These are phyloP conservation scores for Colletotrichum sp. DNA, from an alignment of 2,329 filamentous ascomycete genomes.

Conservation along the genomic window DNA sequence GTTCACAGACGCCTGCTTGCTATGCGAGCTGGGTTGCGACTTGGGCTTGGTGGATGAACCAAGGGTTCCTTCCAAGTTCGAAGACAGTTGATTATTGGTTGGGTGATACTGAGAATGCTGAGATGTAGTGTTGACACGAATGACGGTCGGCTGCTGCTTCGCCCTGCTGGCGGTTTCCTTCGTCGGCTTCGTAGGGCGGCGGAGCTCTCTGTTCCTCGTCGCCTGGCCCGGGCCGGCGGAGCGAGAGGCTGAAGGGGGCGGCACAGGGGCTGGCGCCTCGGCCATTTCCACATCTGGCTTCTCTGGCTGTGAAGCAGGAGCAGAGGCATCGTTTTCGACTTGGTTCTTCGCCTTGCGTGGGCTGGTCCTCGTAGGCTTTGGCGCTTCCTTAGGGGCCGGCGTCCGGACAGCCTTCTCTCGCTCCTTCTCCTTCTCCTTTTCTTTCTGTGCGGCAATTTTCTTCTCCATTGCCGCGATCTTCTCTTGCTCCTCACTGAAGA, in stretches of 20 bases:
- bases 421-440: constrained; percentile 44
- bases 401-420: constrained; percentile 24
- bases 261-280: constrained; percentile 58
- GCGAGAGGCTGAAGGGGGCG: constrained; percentile 64
- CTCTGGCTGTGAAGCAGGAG: constrained; percentile 26
- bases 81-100: constrained; percentile 60
- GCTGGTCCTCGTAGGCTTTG: constrained; percentile 52
- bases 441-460: constrained; percentile 56
- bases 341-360: constrained; percentile 53
- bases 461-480: constrained; percentile 57
- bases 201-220: constrained; percentile 56
- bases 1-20: constrained; percentile 52
- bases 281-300: constrained; percentile 59
- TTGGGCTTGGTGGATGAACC: constrained; percentile 59
- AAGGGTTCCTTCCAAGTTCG: constrained; percentile 62
- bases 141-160: constrained; percentile 74
- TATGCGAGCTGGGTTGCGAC: constrained; percentile 66
- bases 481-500: constrained; percentile 63
- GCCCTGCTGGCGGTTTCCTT: constrained; percentile 63
- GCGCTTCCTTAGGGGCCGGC: constrained; percentile 40
- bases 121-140: constrained; percentile 71
- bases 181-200: constrained; percentile 65
- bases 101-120: constrained; percentile 65
- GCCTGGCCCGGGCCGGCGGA: constrained; percentile 51
- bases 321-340: constrained; percentile 32